Base-by-base conservation (phyloP, 805 yeast genomes). In the Wickerhamomyces alni region DNA sequence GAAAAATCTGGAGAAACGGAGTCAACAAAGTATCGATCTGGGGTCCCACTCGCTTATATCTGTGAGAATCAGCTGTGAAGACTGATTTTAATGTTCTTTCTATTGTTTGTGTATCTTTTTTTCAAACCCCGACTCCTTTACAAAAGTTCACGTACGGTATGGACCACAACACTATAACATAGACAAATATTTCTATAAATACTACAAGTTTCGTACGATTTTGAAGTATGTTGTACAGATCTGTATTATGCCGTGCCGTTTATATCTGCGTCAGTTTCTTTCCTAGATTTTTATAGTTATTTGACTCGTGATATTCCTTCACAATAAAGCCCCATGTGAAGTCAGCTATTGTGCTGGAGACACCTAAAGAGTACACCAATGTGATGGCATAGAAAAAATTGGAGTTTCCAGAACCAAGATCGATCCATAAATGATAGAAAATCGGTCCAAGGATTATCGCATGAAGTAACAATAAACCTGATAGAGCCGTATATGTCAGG, bases 311-410 rank as follows among this genome's bases (percentile, higher is more conserved):
- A 35, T 48, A 47, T 12, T 42, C 44, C 33, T 42, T 43, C 21
- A 47, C 49, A 9, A 52, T 26, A 25, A 43, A 52, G 2, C 86
- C 86, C 96, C 98, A 88, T 11, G 82, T 63, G 47, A 86, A 74
- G 52, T 93, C 98, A 32, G 82, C 71, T 15, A 88, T 53, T 3
- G 86, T 67, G 24, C 85, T 59, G 0, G 80, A 77, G 48, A 87
- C 71, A 4, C 88, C 85, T 8, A 79, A 65, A 0, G 85, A 80
- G 60, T 87, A 82, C 3, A 82, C 85, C 42, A 93, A 70, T 4
- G 93, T 87, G 52, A 93, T 84, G 29, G 98, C 96, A 65, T 91
- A 93, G 66, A 88, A 93, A 67, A 93, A 93, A 62, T 93, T 93
- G 38, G 96, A 81, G 63, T 93, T 93, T 21, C 99, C 99, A 25